A percentile compares a stretch with the other conserved stretches of the same genome.
Conservation (phyloP, 2,329 filamentous ascomycete genomes). For the Penicillium verrucosum region DNA sequence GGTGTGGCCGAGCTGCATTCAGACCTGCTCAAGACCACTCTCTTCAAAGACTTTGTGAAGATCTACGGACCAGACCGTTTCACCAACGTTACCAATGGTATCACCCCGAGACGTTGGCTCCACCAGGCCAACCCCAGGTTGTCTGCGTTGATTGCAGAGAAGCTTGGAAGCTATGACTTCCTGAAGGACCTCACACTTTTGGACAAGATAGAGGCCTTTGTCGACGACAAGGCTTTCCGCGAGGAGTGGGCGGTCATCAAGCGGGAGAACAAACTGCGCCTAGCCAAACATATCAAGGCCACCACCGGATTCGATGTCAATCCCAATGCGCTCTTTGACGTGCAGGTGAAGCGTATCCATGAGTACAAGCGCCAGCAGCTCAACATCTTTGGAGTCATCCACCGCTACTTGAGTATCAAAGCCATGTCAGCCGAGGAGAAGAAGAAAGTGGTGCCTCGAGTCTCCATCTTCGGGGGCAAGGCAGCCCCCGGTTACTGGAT, state of each 20-base stretch:
- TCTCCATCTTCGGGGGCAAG: slow-evolving; percentile 96
- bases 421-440: slow-evolving; percentile 75
- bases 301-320: slow-evolving; percentile 79
- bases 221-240: slow-evolving; percentile 84
- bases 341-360: slow-evolving; percentile 98
- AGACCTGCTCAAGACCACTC: slow-evolving; percentile 96
- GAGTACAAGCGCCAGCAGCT: slow-evolving; percentile 99
- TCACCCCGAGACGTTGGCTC: slow-evolving; percentile 92
- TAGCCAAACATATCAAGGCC: slow-evolving; percentile 87
- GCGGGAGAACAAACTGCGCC: slow-evolving; percentile 86
- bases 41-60: slow-evolving; percentile 97
- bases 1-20: slow-evolving; percentile 97
- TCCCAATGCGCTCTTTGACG: slow-evolving; percentile 84
- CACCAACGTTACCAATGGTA: slow-evolving; percentile 97
- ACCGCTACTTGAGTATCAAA: slow-evolving; percentile 88
- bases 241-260: slow-evolving; percentile 97
- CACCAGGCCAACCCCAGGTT: slow-evolving; percentile 95
- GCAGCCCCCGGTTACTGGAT: slow-evolving; percentile 99
- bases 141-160: slow-evolving; percentile 87
- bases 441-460: slow-evolving; percentile 81
- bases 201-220: slow-evolving; percentile 78
- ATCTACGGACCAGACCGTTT: slow-evolving; percentile 97
- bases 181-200: slow-evolving; percentile 85
- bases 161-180: slow-evolving; percentile 78
- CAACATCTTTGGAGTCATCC: slow-evolving; percentile 97